Base-by-base conservation (phyloP, 2,329 filamentous ascomycete species). In the Aspergillus niger region DNA sequence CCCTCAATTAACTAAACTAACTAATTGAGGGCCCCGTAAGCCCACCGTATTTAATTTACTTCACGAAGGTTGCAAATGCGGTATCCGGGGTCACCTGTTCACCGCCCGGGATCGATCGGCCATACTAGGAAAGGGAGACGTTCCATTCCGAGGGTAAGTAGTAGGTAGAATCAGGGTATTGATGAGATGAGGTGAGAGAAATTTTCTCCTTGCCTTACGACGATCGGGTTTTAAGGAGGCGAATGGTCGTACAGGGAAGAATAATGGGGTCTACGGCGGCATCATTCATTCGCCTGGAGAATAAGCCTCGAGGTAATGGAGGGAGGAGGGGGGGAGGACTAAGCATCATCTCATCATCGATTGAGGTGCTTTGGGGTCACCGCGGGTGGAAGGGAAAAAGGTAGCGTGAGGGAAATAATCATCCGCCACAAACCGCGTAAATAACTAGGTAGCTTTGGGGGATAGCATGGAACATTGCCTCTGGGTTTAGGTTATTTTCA, bases 41-140 rank as follows among this genome's bases (percentile, higher is more conserved):
- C 47, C 47, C 47, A 50, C 24, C 28, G 47, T 28, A 30, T 50
- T 50, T 50, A 50, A 50, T 50, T 50, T 50, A 50, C 47, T 50
- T 32, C 47, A 50, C 47, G 47, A 50, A 26, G 47, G 10, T 36
- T 13, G 26, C 26, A 30, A 50, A 50, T 50, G 26, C 47, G 47
- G 47, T 28, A 50, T 50, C 47, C 15, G 47, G 47, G 47, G 47
- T 50, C 47, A 50, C 30, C 47, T 50, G 47, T n/a, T 50, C 47
- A 50, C 47, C 47, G 47, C 47, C 47, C 47, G 47, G 47, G 47
- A 30, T 50, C 47, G 32, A 17, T 50, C 47, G 47, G 47, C 47
- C 41, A 44, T 44, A 36, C 32, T 36, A 36, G 32, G 32, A 13
- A 24, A 44, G 41, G 17, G 22, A 24, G 26, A 50, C 47, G 26